A percentile compares a stretch with the other conserved stretches of the same genome.
phyloP scores from a whole-genome alignment of 1,139 yeast species.

The Geotrichum europaeum region DNA sequence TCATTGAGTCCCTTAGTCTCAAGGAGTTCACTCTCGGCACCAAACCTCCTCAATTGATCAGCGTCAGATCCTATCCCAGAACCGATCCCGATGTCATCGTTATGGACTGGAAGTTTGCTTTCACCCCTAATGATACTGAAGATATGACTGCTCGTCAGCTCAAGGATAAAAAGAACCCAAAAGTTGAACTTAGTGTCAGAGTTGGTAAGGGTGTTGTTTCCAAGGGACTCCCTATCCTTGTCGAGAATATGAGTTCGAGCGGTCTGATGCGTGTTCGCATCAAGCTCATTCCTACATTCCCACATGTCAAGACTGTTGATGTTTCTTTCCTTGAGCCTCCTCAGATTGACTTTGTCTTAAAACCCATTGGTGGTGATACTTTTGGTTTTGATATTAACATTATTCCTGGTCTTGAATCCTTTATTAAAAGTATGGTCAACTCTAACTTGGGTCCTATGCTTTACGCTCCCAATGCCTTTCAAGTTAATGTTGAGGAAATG shows the following conservation, averaged over 20 bases:
- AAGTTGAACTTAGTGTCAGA: slow-evolving; percentile 42
- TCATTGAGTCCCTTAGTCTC: slow-evolving; percentile 74
- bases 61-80: slow-evolving; percentile 78
- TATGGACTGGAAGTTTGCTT: slow-evolving; percentile 87
- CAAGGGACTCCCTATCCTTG: slow-evolving; percentile 38
- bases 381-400: slow-evolving; percentile 83
- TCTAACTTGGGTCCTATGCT: slow-evolving; percentile 84
- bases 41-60: slow-evolving; percentile 88
- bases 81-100: slow-evolving; percentile 88
- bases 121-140: slow-evolving; percentile 78
- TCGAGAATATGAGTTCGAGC: slow-evolving; percentile 50
- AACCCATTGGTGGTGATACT: slow-evolving; percentile 32
- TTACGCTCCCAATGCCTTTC: slow-evolving; percentile 84
- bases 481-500: slow-evolving; percentile 83
- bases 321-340: slow-evolving; percentile 82
- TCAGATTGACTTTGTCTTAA: slow-evolving; percentile 71
- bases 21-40: slow-evolving; percentile 89
- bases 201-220: slow-evolving; percentile 41
- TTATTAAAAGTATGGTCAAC: slow-evolving; percentile 76
- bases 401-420: slow-evolving; percentile 77
- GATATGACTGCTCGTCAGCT: slow-evolving; percentile 81
- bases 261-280: slow-evolving; percentile 72
- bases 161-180: slow-evolving; percentile 77
- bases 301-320: slow-evolving; percentile 86
- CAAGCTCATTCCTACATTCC: slow-evolving; percentile 83